Evolutionary conservation across 169 alveolate genomes (phyloP).

Genomic region (Cryptosporidium tyzzeri): DNA sequence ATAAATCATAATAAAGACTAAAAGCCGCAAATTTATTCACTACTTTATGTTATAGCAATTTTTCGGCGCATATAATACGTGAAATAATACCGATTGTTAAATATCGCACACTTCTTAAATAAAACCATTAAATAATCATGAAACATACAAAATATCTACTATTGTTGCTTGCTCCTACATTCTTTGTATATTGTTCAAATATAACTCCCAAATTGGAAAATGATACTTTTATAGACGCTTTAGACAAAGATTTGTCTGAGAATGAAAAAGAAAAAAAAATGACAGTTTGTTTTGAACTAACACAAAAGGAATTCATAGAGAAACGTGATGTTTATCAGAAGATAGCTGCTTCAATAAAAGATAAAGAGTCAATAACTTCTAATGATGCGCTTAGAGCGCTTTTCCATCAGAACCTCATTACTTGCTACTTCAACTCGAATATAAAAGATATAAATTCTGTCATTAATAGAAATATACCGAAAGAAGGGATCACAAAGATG

Average conservation of each 20-base stretch:
- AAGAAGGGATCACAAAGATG: background rate
- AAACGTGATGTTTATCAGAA: constrained; percentile 42
- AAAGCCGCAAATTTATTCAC: background rate
- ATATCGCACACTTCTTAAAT: background rate
- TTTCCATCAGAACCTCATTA: constrained; percentile 65
- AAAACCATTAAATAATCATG: background rate
- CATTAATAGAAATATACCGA: background rate
- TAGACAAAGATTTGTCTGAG: constrained; percentile 15
- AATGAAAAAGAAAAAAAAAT: constrained; percentile 45
- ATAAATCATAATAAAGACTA: background rate
- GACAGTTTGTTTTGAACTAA: constrained; percentile 50
- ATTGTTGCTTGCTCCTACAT: background rate
- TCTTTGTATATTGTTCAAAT: background rate
- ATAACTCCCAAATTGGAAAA: background rate
- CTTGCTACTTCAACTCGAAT: constrained; percentile 57
- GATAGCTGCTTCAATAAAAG: constrained; percentile 23
- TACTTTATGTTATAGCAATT: background rate
- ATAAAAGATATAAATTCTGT: constrained; percentile 16
- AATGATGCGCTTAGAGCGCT: constrained; percentile 63
- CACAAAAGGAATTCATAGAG: constrained; percentile 62
- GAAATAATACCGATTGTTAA: background rate
- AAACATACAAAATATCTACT: background rate
- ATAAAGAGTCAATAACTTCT: background rate
- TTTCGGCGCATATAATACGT: background rate
- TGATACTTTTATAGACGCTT: constrained; percentile 17